phyloP scores from a whole-genome alignment of 2,329 filamentous ascomycete species.

The Pyricularia sp. region DNA sequence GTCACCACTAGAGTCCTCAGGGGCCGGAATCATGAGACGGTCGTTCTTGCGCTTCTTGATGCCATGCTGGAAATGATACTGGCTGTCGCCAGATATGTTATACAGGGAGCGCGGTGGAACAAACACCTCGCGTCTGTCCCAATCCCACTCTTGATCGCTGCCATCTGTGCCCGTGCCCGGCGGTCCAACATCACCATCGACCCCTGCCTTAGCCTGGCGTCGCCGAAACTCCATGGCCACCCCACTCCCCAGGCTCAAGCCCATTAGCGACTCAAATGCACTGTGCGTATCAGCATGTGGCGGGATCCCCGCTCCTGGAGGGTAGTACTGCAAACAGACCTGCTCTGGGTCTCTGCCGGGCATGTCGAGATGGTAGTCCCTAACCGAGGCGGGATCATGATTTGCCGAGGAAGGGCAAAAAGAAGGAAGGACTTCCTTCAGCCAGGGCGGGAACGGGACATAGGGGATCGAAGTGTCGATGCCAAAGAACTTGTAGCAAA shows the following conservation, averaged over 20 bases:
- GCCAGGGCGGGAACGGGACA: conserved; percentile 40
- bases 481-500: conserved; percentile 49
- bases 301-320: conserved; percentile 49
- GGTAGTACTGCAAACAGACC: conserved; percentile 51
- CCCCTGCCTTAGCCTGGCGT: not conserved
- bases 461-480: conserved; percentile 40
- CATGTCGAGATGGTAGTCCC: conserved; percentile 9
- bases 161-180: conserved; percentile 6
- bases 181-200: not conserved
- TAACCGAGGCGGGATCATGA: not conserved
- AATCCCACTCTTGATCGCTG: conserved; percentile 14
- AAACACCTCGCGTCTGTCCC: conserved; percentile 29
- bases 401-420: conserved; percentile 5
- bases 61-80: conserved; percentile 35
- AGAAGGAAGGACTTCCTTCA: conserved; percentile 35
- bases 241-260: conserved; percentile 30
- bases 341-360: conserved; percentile 41
- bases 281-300: conserved; percentile 52
- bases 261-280: conserved; percentile 34
- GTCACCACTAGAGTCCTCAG: conserved; percentile 27
- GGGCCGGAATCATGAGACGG: conserved; percentile 15
- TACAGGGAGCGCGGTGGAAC: conserved; percentile 39
- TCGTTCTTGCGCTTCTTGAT: conserved; percentile 30
- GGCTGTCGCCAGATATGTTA: conserved; percentile 37
- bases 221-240: conserved; percentile 34